Evolutionary conservation across 495 filamentous ascomycete genomes (phyloP), one percentile per base, ranked within the genome.

Genomic region (Aspergillus ostianus): DNA sequence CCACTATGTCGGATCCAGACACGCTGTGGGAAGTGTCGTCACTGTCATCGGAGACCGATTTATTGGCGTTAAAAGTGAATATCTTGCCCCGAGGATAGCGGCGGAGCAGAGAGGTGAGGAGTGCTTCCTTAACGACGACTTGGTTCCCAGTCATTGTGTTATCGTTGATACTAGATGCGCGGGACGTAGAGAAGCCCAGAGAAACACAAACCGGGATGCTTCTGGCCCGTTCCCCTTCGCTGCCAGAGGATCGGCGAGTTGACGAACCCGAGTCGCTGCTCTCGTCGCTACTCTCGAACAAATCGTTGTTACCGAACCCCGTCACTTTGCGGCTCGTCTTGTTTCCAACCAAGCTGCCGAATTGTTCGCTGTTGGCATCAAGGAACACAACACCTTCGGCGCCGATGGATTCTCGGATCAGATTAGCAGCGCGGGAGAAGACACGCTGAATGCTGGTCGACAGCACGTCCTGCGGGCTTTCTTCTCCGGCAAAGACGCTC

Each of bases 51-150:
- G 69, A 71, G 20, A 75, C 56, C 1, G 51, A 52, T 9, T 66
- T 59, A 27, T 74, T 70, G 2, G 69, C 72, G 49, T 86, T 80
- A 62, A 81, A 84, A 36, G 77, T 80, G 74, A 85, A 87, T 13
- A 89, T 75, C 58, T 81, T 80, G 0, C 86, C 86, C 30, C 76
- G 73, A 6, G 83, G 82, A 64, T 88, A 86, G n/a, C 78, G 73
- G 6, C 77, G 74, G 2, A 87, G 62, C 4, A 69, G 59, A 2
- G 61, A 29, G 8, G 17, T 66, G 0, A 72, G 61, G 7, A 72
- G 44, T 0, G 49, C 6, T 29, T 70, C 63, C 10, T 49, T 56
- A 0, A 70, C 57, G 23, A 52, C 23, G 2, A 85, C 68, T 45
- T 70, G 62, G 6, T 66, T 67, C 3, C 82, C 67, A 17, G 77